Conservation (phyloP, 2,329 filamentous ascomycete genomes). For the Reticulascus tulasneorum region DNA sequence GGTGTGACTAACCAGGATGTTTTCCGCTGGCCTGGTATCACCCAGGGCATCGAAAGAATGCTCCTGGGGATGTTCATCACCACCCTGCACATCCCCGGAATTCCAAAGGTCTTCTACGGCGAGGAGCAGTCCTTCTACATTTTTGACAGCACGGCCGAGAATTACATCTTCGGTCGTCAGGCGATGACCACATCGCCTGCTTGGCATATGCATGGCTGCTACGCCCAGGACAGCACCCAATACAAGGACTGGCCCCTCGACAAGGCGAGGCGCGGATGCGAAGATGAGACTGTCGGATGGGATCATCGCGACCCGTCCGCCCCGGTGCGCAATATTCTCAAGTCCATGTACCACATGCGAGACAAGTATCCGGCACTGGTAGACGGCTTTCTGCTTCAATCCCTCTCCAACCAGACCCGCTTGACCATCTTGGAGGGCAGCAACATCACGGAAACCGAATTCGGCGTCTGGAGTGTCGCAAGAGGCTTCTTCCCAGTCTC, state of each 20-base stretch:
- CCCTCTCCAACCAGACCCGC: slow-evolving; percentile 53
- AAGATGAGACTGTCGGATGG: slow-evolving; percentile 52
- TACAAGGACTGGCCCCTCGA: slow-evolving; percentile 56
- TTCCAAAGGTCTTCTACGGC: slow-evolving; percentile 57
- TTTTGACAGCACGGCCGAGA: slow-evolving; percentile 58
- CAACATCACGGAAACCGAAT: slow-evolving; percentile 48
- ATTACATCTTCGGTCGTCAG: slow-evolving; percentile 63
- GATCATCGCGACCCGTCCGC: slow-evolving; percentile 62
- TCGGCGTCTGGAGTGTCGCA: slow-evolving; percentile 56
- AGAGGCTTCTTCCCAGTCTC: slow-evolving; percentile 43
- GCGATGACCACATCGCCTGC: slow-evolving; percentile 58
- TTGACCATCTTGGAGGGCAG: slow-evolving; percentile 49
- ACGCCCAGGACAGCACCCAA: slow-evolving; percentile 50
- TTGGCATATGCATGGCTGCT: slow-evolving; percentile 64
- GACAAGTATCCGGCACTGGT: slow-evolving; percentile 53
- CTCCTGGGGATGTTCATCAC: slow-evolving; percentile 56
- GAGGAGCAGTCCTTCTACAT: slow-evolving; percentile 65
- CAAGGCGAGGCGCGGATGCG: slow-evolving; percentile 48
- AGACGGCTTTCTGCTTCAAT: slow-evolving; percentile 52
- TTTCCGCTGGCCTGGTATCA: slow-evolving; percentile 58
- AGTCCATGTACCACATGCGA: slow-evolving; percentile 58
- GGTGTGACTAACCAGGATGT: slow-evolving; percentile 64
- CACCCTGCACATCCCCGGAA: slow-evolving; percentile 56
- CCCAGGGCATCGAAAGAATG: slow-evolving; percentile 53
- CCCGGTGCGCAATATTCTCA: slow-evolving; percentile 57